Conservation (phyloP, 202 grass and related monocot genomes). For the Saccharum hybrid region DNA sequence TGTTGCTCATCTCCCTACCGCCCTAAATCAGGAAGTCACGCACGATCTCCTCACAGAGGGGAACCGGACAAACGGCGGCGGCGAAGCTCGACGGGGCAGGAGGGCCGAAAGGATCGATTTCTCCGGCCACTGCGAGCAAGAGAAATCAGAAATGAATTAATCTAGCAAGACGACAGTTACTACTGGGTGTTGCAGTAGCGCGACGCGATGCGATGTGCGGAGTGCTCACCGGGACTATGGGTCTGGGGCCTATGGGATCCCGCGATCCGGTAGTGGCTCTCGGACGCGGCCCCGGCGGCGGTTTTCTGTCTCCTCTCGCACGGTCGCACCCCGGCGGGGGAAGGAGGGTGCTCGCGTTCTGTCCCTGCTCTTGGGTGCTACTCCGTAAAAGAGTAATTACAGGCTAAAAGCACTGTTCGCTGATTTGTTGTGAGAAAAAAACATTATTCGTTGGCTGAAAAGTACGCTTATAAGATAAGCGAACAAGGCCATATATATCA, state of each 20-base stretch:
- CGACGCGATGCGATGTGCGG: background rate
- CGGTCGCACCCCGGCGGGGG: background rate
- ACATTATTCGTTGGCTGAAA: too few species aligned
- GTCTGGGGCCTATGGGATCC: too few species aligned
- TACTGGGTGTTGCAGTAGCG: background rate
- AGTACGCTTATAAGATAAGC: too few species aligned
- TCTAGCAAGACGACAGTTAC: background rate
- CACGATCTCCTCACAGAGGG: background rate
- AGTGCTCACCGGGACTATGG: background rate
- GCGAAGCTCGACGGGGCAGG: background rate
- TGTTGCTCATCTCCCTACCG: background rate
- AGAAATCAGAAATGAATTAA: background rate
- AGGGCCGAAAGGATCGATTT: background rate
- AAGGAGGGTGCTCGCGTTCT: background rate
- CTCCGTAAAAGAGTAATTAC: too few species aligned
- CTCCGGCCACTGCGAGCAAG: background rate
- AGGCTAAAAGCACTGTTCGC: too few species aligned
- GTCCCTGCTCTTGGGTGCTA: background rate
- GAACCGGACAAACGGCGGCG: background rate
- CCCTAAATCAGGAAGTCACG: background rate
- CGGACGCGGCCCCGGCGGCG: background rate
- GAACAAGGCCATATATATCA: too few species aligned
- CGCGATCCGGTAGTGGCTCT: background rate
- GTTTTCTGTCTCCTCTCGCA: background rate
- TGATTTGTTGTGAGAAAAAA: too few species aligned